Percentiles rank a stretch among this genome's conserved stretches.
These are phyloP conservation scores for Nannochloropsis gaditana DNA, from an alignment of 108 stramenopile genomes.

Conservation along the genomic window DNA sequence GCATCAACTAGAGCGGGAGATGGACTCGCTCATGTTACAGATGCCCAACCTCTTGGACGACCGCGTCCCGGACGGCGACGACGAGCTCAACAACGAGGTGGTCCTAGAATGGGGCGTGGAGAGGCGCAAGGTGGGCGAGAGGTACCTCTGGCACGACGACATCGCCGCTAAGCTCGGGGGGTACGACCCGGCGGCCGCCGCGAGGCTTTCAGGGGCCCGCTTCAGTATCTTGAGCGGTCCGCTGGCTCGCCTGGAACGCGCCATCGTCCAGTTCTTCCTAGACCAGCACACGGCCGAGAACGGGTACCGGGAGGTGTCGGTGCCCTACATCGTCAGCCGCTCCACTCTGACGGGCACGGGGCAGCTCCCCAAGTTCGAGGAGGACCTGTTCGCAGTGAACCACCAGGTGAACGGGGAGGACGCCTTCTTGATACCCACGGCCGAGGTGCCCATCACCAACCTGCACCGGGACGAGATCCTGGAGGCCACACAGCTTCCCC, in stretches of 20 bases:
- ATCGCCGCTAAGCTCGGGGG: constrained; percentile 73
- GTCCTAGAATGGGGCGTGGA: constrained; percentile 72
- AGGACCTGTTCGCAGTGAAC: constrained; percentile 77
- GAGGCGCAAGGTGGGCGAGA: constrained; percentile 68
- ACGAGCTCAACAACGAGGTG: constrained; percentile 70
- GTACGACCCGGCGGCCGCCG: constrained; percentile 74
- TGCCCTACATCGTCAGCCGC: constrained; percentile 75
- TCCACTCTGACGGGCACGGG: constrained; percentile 85
- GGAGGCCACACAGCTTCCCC: constrained; percentile 76
- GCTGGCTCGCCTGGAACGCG: constrained; percentile 85
- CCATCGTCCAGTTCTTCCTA: constrained; percentile 79
- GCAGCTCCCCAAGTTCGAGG: constrained; percentile 92
- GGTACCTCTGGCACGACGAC: constrained; percentile 91
- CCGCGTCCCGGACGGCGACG: constrained; percentile 71
- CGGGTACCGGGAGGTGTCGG: constrained; percentile 83
- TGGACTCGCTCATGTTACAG: constrained; percentile 64
- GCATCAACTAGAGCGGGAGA: constrained; percentile 59
- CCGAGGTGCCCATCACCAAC: constrained; percentile 92
- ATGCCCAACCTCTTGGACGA: constrained; percentile 90
- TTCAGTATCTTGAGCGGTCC: constrained; percentile 78
- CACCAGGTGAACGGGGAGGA: constrained; percentile 68
- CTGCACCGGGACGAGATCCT: constrained; percentile 73
- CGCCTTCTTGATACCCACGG: constrained; percentile 92
- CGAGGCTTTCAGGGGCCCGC: constrained; percentile 79
- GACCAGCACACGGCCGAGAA: constrained; percentile 70